A percentile compares a stretch with the other conserved stretches of the same genome.
These are phyloP conservation scores for Alnus glutinosa DNA, from an alignment of 306 rosid genomes.

Conservation along the genomic window DNA sequence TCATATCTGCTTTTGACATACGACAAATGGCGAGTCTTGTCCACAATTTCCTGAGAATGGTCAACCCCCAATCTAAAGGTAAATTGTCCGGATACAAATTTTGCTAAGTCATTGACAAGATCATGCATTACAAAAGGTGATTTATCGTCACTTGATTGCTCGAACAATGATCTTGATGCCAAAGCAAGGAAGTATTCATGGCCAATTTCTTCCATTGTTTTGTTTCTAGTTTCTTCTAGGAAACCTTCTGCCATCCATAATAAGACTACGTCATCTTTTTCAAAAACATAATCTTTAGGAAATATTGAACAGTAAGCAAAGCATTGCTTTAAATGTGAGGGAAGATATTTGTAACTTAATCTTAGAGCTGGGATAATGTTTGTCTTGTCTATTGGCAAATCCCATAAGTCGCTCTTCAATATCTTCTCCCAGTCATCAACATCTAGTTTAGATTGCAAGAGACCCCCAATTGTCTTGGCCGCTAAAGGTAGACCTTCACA, in stretches of 20 bases:
- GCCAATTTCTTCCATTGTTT: constrained; percentile 14
- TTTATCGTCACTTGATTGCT: neutral
- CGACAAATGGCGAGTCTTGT: constrained; percentile 14
- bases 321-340: neutral
- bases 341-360: constrained; percentile 13
- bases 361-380: constrained; percentile 15
- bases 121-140: constrained; percentile 1
- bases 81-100: neutral
- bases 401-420: constrained; percentile 18
- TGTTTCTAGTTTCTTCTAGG: neutral
- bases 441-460: neutral
- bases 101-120: constrained; percentile 22
- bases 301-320: too few relatives aligned
- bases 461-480: too few relatives aligned
- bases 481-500: too few relatives aligned
- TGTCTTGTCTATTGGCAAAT: neutral
- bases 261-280: neutral
- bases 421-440: constrained; percentile 16
- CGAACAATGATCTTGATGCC: constrained; percentile 11
- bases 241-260: constrained; percentile 32
- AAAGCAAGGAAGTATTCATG: neutral
- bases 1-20: rapidly evolving
- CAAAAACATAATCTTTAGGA: too few relatives aligned
- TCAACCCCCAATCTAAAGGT: neutral
- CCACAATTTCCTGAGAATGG: neutral